These are phyloP conservation scores for Hibiscus trionum DNA, from an alignment of 345 rosid genomes.

Conservation along the genomic window DNA sequence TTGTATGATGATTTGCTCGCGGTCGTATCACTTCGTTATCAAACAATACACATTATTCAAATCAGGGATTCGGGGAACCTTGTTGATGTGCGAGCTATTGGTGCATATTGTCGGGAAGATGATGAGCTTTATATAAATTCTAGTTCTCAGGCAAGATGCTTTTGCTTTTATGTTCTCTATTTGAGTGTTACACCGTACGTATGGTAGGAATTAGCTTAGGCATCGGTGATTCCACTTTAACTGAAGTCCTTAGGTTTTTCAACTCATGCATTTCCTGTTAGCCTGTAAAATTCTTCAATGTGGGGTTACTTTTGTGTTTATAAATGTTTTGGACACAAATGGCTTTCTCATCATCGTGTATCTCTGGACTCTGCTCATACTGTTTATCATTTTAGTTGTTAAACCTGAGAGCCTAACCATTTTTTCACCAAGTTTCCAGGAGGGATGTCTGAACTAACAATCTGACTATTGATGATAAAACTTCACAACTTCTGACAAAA, in stretches of 20 bases:
- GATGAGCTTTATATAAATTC: constrained; percentile 89
- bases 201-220: background rate
- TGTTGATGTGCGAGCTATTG: constrained; percentile 84
- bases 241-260: background rate
- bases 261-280: background rate
- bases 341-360: background rate
- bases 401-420: too few relatives aligned
- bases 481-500: constrained; percentile 40
- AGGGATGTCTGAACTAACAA: constrained; percentile 4
- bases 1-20: constrained; percentile 88
- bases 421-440: background rate
- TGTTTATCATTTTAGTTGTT: too few relatives aligned
- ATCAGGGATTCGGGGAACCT: constrained; percentile 83
- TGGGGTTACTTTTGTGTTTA: background rate
- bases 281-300: background rate
- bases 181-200: background rate
- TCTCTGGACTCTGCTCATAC: too few relatives aligned
- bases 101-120: constrained; percentile 77
- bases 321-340: background rate
- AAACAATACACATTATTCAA: constrained; percentile 82
- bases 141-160: constrained; percentile 59
- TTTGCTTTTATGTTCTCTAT: constrained; percentile 10
- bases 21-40: constrained; percentile 75
- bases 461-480: constrained; percentile 32
- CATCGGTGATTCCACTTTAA: background rate